A percentile compares a stretch with the other conserved stretches of the same genome.
Conservation (phyloP, 192 early-diverging fungal species). For the Coemansia sp. region DNA sequence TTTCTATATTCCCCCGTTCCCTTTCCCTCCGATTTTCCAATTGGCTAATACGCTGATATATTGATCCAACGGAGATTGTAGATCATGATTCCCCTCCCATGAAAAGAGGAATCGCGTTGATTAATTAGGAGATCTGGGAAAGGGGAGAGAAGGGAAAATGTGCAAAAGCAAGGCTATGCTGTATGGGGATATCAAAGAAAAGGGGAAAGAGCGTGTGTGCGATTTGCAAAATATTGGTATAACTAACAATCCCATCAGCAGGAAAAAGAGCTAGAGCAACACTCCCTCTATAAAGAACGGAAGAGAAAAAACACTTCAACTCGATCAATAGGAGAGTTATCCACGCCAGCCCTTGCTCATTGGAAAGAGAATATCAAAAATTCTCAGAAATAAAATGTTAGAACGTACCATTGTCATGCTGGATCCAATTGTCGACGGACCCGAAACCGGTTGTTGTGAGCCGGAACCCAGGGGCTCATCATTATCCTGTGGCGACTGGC, state of each 20-base stretch:
- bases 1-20: neutral
- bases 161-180: no score
- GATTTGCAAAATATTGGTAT: neutral
- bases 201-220: no score
- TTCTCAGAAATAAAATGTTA: constrained; percentile 35
- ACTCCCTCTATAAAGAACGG: neutral
- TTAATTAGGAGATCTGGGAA: no score
- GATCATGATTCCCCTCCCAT: no score
- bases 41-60: no score
- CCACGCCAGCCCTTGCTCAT: neutral
- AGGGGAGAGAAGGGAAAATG: no score
- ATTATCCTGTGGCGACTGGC: neutral
- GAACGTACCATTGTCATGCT: constrained; percentile 15
- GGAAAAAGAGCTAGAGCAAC: neutral
- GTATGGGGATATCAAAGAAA: no score
- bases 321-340: neutral
- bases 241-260: neutral
- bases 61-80: no score
- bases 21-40: neutral
- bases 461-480: neutral
- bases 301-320: constrained; percentile 16
- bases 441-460: neutral
- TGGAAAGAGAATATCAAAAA: constrained; percentile 15
- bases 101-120: no score
- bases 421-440: neutral